Evolutionary conservation across 192 early-diverging fungal genomes (phyloP).

Genomic region (Irineochytrium annulatum): DNA sequence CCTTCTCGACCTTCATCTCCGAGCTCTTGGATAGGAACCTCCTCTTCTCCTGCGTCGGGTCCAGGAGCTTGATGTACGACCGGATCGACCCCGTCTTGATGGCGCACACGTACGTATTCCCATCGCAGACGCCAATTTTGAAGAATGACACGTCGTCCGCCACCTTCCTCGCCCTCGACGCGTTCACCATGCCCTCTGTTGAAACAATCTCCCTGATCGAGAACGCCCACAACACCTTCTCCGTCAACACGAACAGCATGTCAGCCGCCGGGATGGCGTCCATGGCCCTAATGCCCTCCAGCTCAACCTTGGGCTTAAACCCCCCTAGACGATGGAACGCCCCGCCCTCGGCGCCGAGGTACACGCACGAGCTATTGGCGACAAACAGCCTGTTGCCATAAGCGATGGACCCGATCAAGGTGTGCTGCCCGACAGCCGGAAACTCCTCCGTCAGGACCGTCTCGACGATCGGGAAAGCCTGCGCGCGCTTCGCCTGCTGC

Average conservation of each 20-base stretch:
- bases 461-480: neutral
- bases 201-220: neutral
- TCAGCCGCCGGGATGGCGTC: conserved; percentile 82
- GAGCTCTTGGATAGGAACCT: conserved; percentile 51
- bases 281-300: conserved; percentile 31
- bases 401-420: conserved; percentile 49
- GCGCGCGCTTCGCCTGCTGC: neutral
- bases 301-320: conserved; percentile 27
- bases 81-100: conserved; percentile 69
- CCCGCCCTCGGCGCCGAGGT: conserved; percentile 58
- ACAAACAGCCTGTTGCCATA: conserved; percentile 64
- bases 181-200: no score
- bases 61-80: conserved; percentile 73
- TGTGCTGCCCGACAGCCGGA: neutral
- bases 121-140: conserved; percentile 59
- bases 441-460: neutral
- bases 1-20: conserved; percentile 52
- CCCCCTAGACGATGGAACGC: conserved; percentile 7
- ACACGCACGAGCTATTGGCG: conserved; percentile 80
- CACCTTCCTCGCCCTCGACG: conserved; percentile 46
- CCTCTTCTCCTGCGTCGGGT: conserved; percentile 48
- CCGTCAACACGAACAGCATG: conserved; percentile 74
- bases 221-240: no score
- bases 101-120: conserved; percentile 60
- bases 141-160: conserved; percentile 66